phyloP scores from a whole-genome alignment of 495 filamentous ascomycete species.

The Melanomma pulvis-pyrius region DNA sequence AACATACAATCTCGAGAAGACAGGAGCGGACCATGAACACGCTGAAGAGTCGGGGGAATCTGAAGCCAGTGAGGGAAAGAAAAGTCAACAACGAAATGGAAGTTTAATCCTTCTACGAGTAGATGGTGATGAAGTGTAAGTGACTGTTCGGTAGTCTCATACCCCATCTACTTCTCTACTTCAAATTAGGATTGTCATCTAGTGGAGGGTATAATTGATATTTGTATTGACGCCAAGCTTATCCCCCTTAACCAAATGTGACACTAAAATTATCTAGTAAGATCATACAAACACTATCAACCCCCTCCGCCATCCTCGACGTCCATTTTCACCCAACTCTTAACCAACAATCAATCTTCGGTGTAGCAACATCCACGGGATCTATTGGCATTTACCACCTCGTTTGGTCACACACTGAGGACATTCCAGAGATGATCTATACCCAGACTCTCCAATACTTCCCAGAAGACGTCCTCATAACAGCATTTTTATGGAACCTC shows the following conservation, averaged over 20 bases:
- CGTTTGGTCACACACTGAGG: conserved; percentile 12
- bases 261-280: conserved; percentile 21
- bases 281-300: conserved; percentile 53
- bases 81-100: conserved; percentile 30
- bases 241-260: neutral
- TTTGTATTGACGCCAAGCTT: no score
- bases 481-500: conserved; percentile 74
- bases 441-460: conserved; percentile 47
- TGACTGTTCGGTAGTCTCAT: no score
- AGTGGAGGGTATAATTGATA: no score
- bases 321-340: conserved; percentile 71
- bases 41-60: conserved; percentile 41
- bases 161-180: neutral
- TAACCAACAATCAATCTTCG: conserved; percentile 53
- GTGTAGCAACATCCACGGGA: conserved; percentile 73
- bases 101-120: conserved; percentile 41
- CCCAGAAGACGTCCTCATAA: conserved; percentile 59
- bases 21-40: conserved; percentile 39
- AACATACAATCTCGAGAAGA: conserved; percentile 75
- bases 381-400: conserved; percentile 65
- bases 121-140: conserved; percentile 57
- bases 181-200: neutral
- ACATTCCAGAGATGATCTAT: conserved; percentile 36
- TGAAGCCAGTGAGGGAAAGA: conserved; percentile 11
- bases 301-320: conserved; percentile 78